These are phyloP conservation scores for Gossypioides kirkii DNA, from an alignment of 345 rosid genomes.

Conservation along the genomic window DNA sequence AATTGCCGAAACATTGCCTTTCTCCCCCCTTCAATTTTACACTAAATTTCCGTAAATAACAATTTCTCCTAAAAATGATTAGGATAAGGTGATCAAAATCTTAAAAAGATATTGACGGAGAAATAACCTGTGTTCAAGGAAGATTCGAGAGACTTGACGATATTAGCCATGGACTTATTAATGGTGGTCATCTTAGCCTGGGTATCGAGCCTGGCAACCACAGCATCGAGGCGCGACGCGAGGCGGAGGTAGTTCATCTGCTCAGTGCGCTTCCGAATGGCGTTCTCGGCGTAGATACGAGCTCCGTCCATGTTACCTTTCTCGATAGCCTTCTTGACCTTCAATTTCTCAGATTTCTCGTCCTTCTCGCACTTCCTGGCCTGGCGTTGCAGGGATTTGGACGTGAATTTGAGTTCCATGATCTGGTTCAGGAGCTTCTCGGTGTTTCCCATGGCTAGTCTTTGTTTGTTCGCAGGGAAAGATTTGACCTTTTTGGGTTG, in stretches of 20 bases:
- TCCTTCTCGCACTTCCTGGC: slow-evolving; percentile 96
- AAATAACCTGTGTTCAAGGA: slow-evolving; percentile 65
- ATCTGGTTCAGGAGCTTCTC: slow-evolving; percentile 90
- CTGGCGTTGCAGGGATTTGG: slow-evolving; percentile 88
- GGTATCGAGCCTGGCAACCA: slow-evolving; percentile 86
- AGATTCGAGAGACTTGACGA: slow-evolving; percentile 93
- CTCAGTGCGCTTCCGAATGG: slow-evolving; percentile 89
- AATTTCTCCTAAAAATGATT: background rate
- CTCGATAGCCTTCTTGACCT: slow-evolving; percentile 97
- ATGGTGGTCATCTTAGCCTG: slow-evolving; percentile 96
- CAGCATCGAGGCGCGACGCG: slow-evolving; percentile 89
- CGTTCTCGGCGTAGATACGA: slow-evolving; percentile 94
- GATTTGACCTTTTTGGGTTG: slow-evolving; percentile 4
- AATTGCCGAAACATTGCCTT: background rate
- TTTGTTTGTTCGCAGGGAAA: slow-evolving; percentile 12
- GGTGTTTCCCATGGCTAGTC: slow-evolving; percentile 63
- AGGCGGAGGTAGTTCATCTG: slow-evolving; percentile 97
- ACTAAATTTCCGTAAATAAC: background rate
- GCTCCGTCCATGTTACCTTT: slow-evolving; percentile 99
- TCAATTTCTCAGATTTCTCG: slow-evolving; percentile 88
- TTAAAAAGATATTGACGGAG: too few species aligned
- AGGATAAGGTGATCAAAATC: background rate
- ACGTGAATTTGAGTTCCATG: slow-evolving; percentile 87
- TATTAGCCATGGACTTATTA: slow-evolving; percentile 79
- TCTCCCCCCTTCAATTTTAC: background rate